These are phyloP conservation scores for Dothistroma septosporum DNA, from an alignment of 2,329 filamentous ascomycete genomes.

Conservation along the genomic window DNA sequence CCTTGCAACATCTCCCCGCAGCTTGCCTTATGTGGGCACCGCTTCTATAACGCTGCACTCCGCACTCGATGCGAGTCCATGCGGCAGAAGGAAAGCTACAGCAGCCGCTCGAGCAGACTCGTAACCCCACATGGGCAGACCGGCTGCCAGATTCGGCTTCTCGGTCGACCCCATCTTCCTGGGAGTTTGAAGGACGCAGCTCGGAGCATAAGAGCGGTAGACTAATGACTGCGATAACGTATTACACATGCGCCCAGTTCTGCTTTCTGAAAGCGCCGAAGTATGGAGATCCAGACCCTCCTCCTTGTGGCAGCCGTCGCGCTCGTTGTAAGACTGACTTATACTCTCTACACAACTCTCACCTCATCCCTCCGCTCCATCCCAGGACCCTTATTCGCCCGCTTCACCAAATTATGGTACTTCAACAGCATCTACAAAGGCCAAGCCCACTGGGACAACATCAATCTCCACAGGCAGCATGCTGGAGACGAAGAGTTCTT, in stretches of 20 bases:
- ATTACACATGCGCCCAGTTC: not conserved
- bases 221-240: not conserved
- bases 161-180: too few relatives aligned
- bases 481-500: conserved; percentile 16
- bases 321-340: not conserved
- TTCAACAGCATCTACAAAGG: conserved; percentile 20
- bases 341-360: conserved; percentile 6
- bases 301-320: not conserved
- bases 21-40: too few relatives aligned
- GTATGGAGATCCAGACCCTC: not conserved
- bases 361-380: conserved; percentile 18
- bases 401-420: conserved; percentile 24
- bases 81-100: too few relatives aligned
- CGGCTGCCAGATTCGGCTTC: not conserved
- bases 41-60: too few relatives aligned
- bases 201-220: too few relatives aligned
- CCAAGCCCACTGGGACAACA: conserved; percentile 22
- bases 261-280: not conserved
- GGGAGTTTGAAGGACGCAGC: too few relatives aligned
- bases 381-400: conserved; percentile 22
- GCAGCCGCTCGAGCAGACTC: too few relatives aligned
- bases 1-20: too few relatives aligned
- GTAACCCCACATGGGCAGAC: not conserved
- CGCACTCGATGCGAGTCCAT: too few relatives aligned
- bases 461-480: conserved; percentile 21